These are phyloP conservation scores for Castanea crenata DNA, from an alignment of 306 rosid genomes.

Conservation along the genomic window DNA sequence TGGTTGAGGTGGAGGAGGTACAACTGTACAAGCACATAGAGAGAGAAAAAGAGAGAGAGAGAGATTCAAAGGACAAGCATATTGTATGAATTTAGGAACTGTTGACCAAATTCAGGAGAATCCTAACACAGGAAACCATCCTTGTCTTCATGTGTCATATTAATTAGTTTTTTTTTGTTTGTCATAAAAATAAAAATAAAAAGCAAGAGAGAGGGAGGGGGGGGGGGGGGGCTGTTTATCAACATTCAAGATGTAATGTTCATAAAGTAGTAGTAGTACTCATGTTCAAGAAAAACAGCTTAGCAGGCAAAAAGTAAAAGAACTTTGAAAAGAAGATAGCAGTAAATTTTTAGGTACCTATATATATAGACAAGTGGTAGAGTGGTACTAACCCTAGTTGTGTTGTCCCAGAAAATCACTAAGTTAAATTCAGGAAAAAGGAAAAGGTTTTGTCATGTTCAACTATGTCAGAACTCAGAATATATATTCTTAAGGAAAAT, in stretches of 20 bases:
- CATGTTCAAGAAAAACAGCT: slow-evolving; percentile 35
- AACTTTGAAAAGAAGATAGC: slow-evolving; percentile 21
- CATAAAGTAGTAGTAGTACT: slow-evolving; percentile 8
- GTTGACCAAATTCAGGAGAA: slow-evolving; percentile 6
- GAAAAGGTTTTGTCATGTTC: background rate
- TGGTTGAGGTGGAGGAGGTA: background rate
- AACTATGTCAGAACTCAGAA: background rate
- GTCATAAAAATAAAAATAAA: background rate
- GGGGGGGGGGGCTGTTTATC: slow-evolving; percentile 6
- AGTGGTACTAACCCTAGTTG: slow-evolving; percentile 34
- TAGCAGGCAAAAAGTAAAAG: slow-evolving; percentile 25
- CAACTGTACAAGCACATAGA: no score
- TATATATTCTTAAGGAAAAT: background rate
- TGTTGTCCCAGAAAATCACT: background rate
- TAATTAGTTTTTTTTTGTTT: background rate
- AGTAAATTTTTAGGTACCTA: background rate
- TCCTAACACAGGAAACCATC: slow-evolving; percentile 8
- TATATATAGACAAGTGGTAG: background rate
- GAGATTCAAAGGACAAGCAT: background rate
- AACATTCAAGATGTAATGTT: slow-evolving; percentile 9
- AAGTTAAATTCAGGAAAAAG: background rate
- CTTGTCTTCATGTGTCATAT: background rate
- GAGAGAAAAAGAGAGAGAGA: background rate
- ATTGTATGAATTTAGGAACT: background rate
- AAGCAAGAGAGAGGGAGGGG: background rate